phyloP scores from a whole-genome alignment of 2,329 filamentous ascomycete species.

The Elsinoe ampelina region DNA sequence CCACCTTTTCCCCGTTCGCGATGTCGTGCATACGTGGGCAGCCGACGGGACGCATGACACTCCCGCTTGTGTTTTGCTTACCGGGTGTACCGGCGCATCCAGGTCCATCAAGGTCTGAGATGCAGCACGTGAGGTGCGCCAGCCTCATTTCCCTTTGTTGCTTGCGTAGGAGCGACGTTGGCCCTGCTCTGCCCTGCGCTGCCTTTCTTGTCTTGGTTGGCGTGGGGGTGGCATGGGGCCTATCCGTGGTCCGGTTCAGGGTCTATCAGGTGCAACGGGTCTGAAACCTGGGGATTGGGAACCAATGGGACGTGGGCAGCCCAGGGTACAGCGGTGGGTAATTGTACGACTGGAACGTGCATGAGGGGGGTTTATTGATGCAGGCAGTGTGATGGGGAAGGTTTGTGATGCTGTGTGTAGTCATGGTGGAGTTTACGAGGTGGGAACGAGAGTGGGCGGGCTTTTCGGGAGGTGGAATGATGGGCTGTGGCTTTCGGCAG shows the following conservation, averaged over 20 bases:
- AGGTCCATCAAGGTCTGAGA: background rate
- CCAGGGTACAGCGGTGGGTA: too few relatives aligned
- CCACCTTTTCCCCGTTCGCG: too few relatives aligned
- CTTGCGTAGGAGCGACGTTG: background rate
- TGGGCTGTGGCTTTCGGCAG: background rate
- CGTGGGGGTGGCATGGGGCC: background rate
- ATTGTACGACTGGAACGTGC: too few relatives aligned
- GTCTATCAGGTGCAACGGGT: background rate
- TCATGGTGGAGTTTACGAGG: too few relatives aligned
- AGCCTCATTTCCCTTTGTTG: background rate
- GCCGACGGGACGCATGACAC: too few relatives aligned
- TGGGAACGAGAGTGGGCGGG: too few relatives aligned
- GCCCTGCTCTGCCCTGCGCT: background rate
- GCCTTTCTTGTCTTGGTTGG: background rate
- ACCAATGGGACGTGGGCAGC: background rate
- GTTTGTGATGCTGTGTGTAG: too few relatives aligned
- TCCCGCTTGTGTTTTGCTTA: background rate
- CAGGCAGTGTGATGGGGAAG: too few relatives aligned
- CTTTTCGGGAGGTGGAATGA: background rate
- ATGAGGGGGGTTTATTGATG: too few relatives aligned
- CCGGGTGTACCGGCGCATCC: background rate
- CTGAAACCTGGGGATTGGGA: background rate
- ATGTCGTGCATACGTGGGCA: too few relatives aligned
- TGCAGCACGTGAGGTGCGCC: background rate
- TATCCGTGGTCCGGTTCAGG: background rate